Conservation (phyloP, 2,329 filamentous ascomycete species). For the Aspergillus sojae region DNA sequence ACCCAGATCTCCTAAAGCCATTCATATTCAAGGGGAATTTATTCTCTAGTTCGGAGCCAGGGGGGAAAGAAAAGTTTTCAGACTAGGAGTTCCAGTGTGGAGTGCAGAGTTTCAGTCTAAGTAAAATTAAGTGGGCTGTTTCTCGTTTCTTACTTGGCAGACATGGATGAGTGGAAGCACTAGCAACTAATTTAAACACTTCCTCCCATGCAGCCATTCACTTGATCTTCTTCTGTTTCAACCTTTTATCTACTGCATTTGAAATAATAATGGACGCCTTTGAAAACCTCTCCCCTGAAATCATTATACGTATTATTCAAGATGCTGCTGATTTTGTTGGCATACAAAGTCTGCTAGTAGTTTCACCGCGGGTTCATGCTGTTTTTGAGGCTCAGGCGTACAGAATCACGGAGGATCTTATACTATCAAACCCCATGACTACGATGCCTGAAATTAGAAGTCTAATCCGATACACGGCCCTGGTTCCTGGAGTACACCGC, state of each 20-base stretch:
- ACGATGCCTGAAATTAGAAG: background rate
- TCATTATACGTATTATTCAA: background rate
- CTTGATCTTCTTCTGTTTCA: background rate
- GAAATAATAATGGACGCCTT: background rate
- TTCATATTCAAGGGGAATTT: background rate
- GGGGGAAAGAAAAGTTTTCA: background rate
- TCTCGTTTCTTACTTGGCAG: background rate
- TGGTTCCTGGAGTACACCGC: background rate
- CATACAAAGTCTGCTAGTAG: background rate
- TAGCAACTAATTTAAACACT: background rate
- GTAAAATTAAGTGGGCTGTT: background rate
- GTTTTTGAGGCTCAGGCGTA: background rate
- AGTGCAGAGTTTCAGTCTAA: background rate
- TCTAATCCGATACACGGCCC: background rate
- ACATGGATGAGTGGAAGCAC: background rate
- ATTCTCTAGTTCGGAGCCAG: background rate
- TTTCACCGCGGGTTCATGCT: background rate
- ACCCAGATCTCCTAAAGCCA: background rate
- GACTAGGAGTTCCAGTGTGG: background rate
- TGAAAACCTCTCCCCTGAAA: background rate
- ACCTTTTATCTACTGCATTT: background rate
- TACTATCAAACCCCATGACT: background rate
- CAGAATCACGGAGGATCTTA: background rate
- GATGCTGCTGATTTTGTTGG: background rate
- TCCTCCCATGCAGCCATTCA: background rate